A percentile compares a stretch with the other conserved stretches of the same genome.
phyloP scores from a whole-genome alignment of 2,329 filamentous ascomycete genomes.

The Monilinia vaccinii-corymbosi region DNA sequence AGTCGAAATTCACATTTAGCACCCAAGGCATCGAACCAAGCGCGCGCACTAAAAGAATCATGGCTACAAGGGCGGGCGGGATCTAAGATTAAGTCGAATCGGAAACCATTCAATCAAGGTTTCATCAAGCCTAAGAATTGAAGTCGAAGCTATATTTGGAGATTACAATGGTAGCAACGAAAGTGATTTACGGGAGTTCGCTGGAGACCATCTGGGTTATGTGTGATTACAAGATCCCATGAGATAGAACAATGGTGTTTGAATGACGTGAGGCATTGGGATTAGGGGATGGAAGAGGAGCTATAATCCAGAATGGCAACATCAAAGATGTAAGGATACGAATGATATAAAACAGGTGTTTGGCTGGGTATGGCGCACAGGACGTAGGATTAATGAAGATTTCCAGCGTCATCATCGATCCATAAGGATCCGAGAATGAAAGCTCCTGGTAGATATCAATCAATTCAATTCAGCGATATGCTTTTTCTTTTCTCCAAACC shows the following conservation, averaged over 20 bases:
- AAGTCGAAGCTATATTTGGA: background rate
- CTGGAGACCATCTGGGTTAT: background rate
- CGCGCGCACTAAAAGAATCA: constrained; percentile 23
- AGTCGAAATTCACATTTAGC: constrained; percentile 17
- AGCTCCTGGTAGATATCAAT: background rate
- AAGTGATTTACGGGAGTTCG: background rate
- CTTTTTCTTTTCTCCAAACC: background rate
- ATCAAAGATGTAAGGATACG: background rate
- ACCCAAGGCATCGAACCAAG: constrained; percentile 22
- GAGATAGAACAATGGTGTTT: background rate
- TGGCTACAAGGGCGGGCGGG: constrained; percentile 25
- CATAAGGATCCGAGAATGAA: background rate
- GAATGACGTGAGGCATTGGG: background rate
- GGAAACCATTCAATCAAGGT: constrained; percentile 21
- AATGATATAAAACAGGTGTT: background rate
- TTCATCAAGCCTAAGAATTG: constrained; percentile 21
- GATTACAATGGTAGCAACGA: background rate
- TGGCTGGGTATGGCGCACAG: background rate
- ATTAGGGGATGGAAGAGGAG: background rate
- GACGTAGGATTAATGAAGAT: background rate
- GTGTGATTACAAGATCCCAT: background rate
- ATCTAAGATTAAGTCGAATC: constrained; percentile 12
- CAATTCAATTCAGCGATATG: background rate
- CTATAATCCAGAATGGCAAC: background rate
- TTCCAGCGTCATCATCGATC: background rate